Evolutionary conservation across 495 filamentous ascomycete genomes (phyloP).

Genomic region (Articulospora tetracladia): DNA sequence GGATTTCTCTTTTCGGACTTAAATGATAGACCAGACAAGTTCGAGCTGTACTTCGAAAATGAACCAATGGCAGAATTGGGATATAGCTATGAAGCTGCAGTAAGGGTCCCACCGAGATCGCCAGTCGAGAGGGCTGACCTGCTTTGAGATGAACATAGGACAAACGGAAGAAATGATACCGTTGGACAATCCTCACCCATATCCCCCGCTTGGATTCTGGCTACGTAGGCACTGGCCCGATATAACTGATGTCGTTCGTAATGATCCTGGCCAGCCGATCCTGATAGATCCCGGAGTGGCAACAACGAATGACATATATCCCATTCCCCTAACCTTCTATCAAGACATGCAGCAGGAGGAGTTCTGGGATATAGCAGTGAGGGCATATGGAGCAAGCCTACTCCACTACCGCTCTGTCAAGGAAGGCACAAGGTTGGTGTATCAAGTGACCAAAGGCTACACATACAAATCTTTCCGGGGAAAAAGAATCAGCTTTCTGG

Average conservation of each 20-base stretch:
- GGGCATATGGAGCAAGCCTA: not conserved
- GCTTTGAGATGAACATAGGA: conserved; percentile 1
- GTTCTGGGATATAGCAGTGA: conserved; percentile 7
- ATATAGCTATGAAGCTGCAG: conserved; percentile 4
- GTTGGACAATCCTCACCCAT: not conserved
- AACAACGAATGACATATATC: not conserved
- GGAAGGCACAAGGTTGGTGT: not conserved
- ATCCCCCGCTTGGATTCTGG: conserved; percentile 6
- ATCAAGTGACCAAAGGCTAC: not conserved
- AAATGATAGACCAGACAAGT: not conserved
- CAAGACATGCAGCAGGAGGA: conserved; percentile 11
- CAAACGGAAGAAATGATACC: not conserved
- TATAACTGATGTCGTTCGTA: not conserved
- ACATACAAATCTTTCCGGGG: not conserved
- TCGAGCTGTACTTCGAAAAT: conserved; percentile 8
- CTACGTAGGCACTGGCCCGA: not conserved
- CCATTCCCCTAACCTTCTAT: conserved; percentile 10
- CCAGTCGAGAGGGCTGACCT: not conserved
- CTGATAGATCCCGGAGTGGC: not conserved
- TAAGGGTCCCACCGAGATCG: not conserved
- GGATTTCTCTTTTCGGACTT: not conserved
- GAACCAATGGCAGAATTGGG: conserved; percentile 6
- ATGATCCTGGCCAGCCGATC: not conserved
- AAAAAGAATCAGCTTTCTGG: not conserved
- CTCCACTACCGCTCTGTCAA: conserved; percentile 3